Percentiles rank a stretch among this genome's conserved stretches.
phyloP scores from a whole-genome alignment of 768 basidiomycete species.

The Collybia nuda region DNA sequence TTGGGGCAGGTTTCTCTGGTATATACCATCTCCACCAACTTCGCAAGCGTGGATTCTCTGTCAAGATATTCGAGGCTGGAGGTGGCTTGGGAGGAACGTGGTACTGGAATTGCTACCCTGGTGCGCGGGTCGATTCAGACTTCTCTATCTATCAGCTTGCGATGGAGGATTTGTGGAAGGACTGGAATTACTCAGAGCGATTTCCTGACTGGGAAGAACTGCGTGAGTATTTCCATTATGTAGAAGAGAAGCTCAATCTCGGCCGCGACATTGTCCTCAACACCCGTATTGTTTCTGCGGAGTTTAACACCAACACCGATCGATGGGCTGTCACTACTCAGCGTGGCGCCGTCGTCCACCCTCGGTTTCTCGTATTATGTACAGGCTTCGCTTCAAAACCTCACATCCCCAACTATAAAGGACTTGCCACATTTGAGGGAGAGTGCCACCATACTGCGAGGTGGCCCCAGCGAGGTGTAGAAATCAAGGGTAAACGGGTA shows the following conservation, averaged over 20 bases:
- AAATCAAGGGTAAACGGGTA: constrained; percentile 20
- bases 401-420: constrained; percentile 16
- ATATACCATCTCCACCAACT: constrained; percentile 16
- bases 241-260: constrained; percentile 23
- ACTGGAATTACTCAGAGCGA: constrained; percentile 19
- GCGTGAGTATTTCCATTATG: constrained; percentile 18
- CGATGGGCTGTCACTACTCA: constrained; percentile 21
- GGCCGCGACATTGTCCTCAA: constrained; percentile 20
- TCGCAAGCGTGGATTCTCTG: constrained; percentile 16
- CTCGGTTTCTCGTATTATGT: constrained; percentile 20
- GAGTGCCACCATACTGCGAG: constrained; percentile 18
- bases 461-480: constrained; percentile 20
- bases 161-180: constrained; percentile 22
- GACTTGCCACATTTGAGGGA: constrained; percentile 22
- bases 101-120: constrained; percentile 27
- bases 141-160: constrained; percentile 22
- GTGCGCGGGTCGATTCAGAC: constrained; percentile 24
- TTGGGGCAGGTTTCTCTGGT: constrained; percentile 25
- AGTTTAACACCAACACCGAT: constrained; percentile 15
- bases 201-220: constrained; percentile 17
- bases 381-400: constrained; percentile 23
- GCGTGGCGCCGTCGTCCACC: constrained; percentile 10
- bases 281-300: constrained; percentile 19
- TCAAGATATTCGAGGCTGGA: constrained; percentile 19
- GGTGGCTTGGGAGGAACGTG: constrained; percentile 21